phyloP scores from a whole-genome alignment of 2,329 filamentous ascomycete genomes.

The Nemania sp. region DNA sequence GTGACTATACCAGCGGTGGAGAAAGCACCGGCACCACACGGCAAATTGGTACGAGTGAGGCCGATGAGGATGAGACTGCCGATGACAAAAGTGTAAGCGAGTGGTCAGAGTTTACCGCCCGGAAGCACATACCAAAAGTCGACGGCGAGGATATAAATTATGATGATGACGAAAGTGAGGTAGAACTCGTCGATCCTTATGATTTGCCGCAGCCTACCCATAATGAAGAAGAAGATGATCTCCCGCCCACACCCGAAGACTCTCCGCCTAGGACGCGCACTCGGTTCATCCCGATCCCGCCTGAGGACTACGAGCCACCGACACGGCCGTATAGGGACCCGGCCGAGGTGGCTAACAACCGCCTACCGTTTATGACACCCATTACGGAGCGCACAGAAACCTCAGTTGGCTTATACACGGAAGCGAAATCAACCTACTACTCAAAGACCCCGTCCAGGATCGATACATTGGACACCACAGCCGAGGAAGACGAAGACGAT shows the following conservation, averaged over 20 bases:
- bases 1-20: constrained; percentile 83
- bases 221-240: constrained; percentile 54
- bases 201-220: constrained; percentile 43
- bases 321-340: constrained; percentile 85
- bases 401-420: constrained; percentile 77
- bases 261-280: constrained; percentile 68
- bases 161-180: constrained; percentile 51
- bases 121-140: constrained; percentile 73
- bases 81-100: constrained; percentile 77
- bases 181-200: constrained; percentile 40
- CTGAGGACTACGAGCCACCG: constrained; percentile 87
- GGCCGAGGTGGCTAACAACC: constrained; percentile 83
- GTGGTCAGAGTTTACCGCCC: constrained; percentile 89
- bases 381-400: constrained; percentile 96
- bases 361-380: constrained; percentile 97
- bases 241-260: constrained; percentile 46
- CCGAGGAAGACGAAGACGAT: constrained; percentile 50
- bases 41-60: constrained; percentile 65
- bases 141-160: constrained; percentile 49
- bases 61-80: constrained; percentile 58
- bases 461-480: constrained; percentile 46
- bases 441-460: constrained; percentile 83
- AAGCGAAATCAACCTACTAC: constrained; percentile 68
- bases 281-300: constrained; percentile 81
- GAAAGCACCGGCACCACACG: constrained; percentile 86